Conservation (phyloP, 805 yeast species). For the Spathaspora hagerdaliae region DNA sequence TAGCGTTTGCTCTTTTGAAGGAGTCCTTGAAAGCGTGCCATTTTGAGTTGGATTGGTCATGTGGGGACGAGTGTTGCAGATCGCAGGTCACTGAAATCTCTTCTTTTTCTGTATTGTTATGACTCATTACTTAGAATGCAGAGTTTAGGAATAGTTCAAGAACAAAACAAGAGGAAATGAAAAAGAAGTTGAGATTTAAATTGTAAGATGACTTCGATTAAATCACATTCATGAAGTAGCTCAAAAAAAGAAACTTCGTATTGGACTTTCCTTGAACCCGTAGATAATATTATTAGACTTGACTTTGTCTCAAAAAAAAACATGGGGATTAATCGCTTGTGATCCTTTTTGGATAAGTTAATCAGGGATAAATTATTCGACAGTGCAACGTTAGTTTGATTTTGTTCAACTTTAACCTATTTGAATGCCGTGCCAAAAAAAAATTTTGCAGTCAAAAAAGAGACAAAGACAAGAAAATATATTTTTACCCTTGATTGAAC, state of each 20-base stretch:
- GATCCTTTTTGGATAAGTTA: neutral
- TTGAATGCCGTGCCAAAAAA: too few relatives aligned
- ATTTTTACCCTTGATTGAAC: too few relatives aligned
- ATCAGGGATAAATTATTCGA: too few relatives aligned
- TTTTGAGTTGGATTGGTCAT: constrained; percentile 1
- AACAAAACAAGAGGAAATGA: neutral
- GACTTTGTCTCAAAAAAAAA: too few relatives aligned
- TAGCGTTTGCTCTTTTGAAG: constrained; percentile 22
- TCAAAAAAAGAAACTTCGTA: neutral
- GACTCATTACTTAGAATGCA: neutral
- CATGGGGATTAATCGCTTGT: neutral
- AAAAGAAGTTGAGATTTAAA: neutral
- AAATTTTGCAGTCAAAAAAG: neutral
- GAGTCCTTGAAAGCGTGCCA: constrained; percentile 26
- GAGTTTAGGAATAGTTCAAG: neutral
- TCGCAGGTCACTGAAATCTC: neutral
- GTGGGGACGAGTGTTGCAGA: neutral
- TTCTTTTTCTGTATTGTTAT: neutral
- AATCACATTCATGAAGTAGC: neutral
- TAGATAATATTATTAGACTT: too few relatives aligned
- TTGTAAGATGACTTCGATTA: neutral
- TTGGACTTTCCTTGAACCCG: neutral
- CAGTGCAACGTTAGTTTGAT: too few relatives aligned
- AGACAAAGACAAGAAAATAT: neutral
- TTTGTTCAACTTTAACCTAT: too few relatives aligned